Conservation (phyloP, 83 land plant genomes). For the Diphasiastrum complanatum region DNA sequence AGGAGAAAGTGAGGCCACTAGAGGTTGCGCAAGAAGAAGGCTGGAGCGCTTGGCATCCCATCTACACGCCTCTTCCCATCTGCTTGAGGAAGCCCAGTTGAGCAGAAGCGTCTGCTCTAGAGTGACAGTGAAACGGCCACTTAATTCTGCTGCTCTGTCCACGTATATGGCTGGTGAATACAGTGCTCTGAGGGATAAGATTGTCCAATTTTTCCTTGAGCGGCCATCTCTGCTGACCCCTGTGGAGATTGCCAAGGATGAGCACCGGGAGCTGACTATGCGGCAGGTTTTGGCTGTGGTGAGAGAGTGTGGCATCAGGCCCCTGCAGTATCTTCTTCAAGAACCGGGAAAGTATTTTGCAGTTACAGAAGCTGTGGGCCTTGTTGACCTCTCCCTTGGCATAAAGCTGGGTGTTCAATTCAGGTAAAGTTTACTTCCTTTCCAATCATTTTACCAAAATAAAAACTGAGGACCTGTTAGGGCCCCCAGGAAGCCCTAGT, state of each 20-base stretch:
- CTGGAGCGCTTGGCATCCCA: too few relatives aligned
- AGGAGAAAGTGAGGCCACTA: too few relatives aligned
- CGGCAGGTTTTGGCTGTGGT: constrained; percentile 73
- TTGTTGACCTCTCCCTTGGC: constrained; percentile 76
- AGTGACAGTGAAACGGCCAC: constrained; percentile 16
- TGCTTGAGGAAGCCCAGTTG: constrained; percentile 8
- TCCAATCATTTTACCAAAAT: not conserved
- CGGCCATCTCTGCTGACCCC: constrained; percentile 81
- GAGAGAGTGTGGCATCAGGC: constrained; percentile 62
- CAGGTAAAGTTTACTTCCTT: constrained; percentile 42
- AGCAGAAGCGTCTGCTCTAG: constrained; percentile 23
- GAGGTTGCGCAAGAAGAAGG: too few relatives aligned
- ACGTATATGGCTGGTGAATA: constrained; percentile 37
- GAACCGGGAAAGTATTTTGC: constrained; percentile 82
- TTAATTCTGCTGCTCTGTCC: constrained; percentile 19
- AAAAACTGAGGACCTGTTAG: too few relatives aligned
- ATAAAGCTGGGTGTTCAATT: constrained; percentile 88
- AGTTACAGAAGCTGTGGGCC: constrained; percentile 69
- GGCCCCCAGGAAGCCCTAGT: too few relatives aligned
- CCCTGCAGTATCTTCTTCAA: constrained; percentile 42
- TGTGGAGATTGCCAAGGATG: constrained; percentile 64
- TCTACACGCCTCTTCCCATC: too few relatives aligned
- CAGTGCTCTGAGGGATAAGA: constrained; percentile 21
- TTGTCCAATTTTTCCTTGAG: constrained; percentile 48
- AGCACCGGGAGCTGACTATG: constrained; percentile 82